A percentile compares a stretch with the other conserved stretches of the same genome.
These are phyloP conservation scores for Tranzscheliella williamsii DNA, from an alignment of 1,284 basidiomycete genomes.

Conservation along the genomic window DNA sequence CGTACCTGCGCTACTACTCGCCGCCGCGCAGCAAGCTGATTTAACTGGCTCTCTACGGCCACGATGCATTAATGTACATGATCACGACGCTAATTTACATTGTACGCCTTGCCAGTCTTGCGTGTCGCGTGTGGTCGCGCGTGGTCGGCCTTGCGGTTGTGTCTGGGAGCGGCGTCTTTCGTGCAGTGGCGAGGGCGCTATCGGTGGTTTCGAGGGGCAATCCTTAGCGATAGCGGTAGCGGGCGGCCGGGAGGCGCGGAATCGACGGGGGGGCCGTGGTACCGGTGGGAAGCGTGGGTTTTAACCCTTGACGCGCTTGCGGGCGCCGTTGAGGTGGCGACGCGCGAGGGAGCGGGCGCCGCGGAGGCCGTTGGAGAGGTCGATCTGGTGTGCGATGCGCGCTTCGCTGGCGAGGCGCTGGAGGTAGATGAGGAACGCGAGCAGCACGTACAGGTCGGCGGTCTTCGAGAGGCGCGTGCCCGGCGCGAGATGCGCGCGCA, in stretches of 20 bases:
- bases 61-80: no score
- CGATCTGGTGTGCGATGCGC: slow-evolving; percentile 26
- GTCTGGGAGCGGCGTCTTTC: no score
- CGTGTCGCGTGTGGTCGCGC: no score
- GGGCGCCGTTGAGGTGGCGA: slow-evolving; percentile 29
- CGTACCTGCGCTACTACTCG: slow-evolving; percentile 31
- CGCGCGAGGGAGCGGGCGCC: slow-evolving; percentile 18
- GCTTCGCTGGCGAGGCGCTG: slow-evolving; percentile 39
- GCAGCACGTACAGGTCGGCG: slow-evolving; percentile 36
- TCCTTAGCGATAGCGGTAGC: no score
- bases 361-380: slow-evolving; percentile 27
- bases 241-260: background rate
- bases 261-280: background rate
- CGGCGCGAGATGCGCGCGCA: slow-evolving; percentile 29
- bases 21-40: slow-evolving; percentile 34
- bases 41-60: no score
- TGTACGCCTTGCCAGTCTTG: no score
- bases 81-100: no score
- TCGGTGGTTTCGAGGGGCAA: no score
- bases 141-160: no score
- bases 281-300: background rate
- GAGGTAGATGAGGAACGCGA: slow-evolving; percentile 34
- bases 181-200: no score
- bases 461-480: slow-evolving; percentile 32
- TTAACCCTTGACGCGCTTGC: slow-evolving; percentile 27